A percentile compares a stretch with the other conserved stretches of the same genome.
phyloP scores from a whole-genome alignment of 225 moss, liverwort and hornwort species.

The Anthoceros angustus region DNA sequence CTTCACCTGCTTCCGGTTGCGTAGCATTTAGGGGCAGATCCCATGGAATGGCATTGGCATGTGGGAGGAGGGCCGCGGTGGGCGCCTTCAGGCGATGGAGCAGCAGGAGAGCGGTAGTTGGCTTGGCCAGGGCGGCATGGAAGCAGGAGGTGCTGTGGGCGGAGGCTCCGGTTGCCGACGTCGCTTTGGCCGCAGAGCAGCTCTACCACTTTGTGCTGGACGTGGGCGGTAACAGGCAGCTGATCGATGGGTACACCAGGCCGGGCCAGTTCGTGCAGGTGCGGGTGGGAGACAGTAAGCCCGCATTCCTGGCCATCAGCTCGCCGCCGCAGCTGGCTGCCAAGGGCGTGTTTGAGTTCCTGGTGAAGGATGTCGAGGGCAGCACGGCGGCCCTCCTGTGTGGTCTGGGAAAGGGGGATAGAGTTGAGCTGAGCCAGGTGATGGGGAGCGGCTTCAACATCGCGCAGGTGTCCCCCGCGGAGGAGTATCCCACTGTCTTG shows the following conservation, averaged over 20 bases:
- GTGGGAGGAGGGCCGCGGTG: constrained; percentile 3
- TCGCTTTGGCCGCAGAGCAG: constrained; percentile 51
- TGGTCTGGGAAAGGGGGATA: constrained; percentile 60
- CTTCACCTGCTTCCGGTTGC: neutral
- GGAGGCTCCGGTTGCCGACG: constrained; percentile 57
- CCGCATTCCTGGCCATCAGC: constrained; percentile 83
- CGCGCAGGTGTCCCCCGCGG: constrained; percentile 50
- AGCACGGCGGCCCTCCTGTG: constrained; percentile 71
- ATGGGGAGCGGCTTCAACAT: constrained; percentile 71
- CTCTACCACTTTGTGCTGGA: constrained; percentile 71
- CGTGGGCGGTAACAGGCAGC: constrained; percentile 60
- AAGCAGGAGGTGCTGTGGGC: constrained; percentile 86
- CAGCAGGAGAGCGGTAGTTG: neutral
- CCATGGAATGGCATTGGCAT: neutral
- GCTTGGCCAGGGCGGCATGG: constrained; percentile 38
- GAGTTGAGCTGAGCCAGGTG: constrained; percentile 88
- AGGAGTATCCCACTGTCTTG: constrained; percentile 46
- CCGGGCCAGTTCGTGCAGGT: constrained; percentile 94
- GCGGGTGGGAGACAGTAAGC: constrained; percentile 55
- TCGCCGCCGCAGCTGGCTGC: constrained; percentile 56
- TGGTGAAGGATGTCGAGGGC: constrained; percentile 71
- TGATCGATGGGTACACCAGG: constrained; percentile 65
- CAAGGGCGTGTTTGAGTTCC: constrained; percentile 63
- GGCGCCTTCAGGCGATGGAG: neutral
- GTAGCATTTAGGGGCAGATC: no score